Percentiles rank a stretch among this genome's conserved stretches.
These are phyloP conservation scores for Parasitella parasitica DNA, from an alignment of 371 early-diverging fungal species.

Conservation along the genomic window DNA sequence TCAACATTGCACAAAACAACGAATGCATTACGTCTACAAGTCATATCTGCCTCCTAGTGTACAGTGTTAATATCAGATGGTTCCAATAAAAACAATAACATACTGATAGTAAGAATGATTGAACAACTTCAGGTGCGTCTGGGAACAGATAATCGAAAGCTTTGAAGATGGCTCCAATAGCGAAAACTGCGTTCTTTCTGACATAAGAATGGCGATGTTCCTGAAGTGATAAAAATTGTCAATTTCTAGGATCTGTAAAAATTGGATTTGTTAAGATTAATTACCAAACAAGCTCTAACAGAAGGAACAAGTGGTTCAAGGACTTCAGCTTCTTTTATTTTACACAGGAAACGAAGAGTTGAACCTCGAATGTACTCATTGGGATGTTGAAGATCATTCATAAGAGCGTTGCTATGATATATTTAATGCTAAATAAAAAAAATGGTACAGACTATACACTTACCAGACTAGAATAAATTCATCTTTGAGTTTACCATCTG, in stretches of 20 bases:
- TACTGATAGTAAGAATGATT: conserved; percentile 72
- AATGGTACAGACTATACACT: conserved; percentile 1
- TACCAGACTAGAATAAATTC: conserved; percentile 97
- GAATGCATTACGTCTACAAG: conserved; percentile 93
- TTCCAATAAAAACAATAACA: not conserved
- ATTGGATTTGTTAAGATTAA: too few relatives aligned
- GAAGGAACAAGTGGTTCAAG: conserved; percentile 94
- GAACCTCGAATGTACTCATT: conserved; percentile 99
- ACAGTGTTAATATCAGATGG: not conserved
- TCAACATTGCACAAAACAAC: conserved; percentile 83
- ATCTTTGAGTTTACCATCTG: conserved; percentile 92
- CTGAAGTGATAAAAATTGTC: too few relatives aligned
- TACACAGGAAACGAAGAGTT: conserved; percentile 94
- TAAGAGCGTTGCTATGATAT: conserved; percentile 85
- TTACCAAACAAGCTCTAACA: conserved; percentile 84
- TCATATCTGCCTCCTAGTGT: conserved; percentile 84
- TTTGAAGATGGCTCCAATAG: conserved; percentile 87
- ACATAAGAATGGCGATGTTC: conserved; percentile 97
- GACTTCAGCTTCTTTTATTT: conserved; percentile 90
- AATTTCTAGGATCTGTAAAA: too few relatives aligned
- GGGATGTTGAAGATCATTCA: conserved; percentile 97
- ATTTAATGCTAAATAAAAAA: too few relatives aligned
- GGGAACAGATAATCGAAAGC: conserved; percentile 89
- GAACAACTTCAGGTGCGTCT: conserved; percentile 92
- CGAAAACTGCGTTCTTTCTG: conserved; percentile 96